Conservation (phyloP, 805 yeast genomes). For the Vanderwaltozyma yarrowii region DNA sequence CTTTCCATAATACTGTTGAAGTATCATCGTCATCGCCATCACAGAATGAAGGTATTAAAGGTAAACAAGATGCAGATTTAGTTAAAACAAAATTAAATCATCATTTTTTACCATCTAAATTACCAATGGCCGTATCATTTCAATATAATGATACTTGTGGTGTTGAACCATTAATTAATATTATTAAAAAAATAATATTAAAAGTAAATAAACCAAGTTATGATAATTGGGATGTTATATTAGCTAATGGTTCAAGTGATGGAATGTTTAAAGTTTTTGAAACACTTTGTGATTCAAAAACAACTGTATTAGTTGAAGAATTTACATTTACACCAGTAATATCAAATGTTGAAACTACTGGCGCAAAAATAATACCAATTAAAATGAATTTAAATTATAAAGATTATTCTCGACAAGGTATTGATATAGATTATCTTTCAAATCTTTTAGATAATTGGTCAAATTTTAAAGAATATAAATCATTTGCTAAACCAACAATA, state of each 20-base stretch:
- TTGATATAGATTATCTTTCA: slow-evolving; percentile 40
- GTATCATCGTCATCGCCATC: too few species aligned
- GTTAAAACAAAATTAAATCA: background rate
- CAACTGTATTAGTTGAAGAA: slow-evolving; percentile 51
- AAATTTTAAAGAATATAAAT: slow-evolving; percentile 34
- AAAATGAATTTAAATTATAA: slow-evolving; percentile 28
- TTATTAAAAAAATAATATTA: slow-evolving; percentile 32
- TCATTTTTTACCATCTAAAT: slow-evolving; percentile 5
- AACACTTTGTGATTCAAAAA: slow-evolving; percentile 43
- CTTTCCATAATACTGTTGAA: slow-evolving; percentile 12
- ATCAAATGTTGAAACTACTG: slow-evolving; percentile 34
- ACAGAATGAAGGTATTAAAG: too few species aligned
- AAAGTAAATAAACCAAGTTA: slow-evolving; percentile 37
- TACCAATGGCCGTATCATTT: slow-evolving; percentile 35
- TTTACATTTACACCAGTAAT: slow-evolving; percentile 56
- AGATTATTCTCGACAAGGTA: slow-evolving; percentile 42
- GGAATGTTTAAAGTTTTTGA: slow-evolving; percentile 44
- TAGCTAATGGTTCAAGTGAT: slow-evolving; percentile 46
- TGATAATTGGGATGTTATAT: slow-evolving; percentile 36
- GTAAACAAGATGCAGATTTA: background rate
- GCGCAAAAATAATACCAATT: slow-evolving; percentile 53
- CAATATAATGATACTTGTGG: slow-evolving; percentile 51
- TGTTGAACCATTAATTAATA: slow-evolving; percentile 29
- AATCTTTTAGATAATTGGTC: slow-evolving; percentile 49
- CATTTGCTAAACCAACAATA: slow-evolving; percentile 43